Base-by-base conservation (phyloP, 192 early-diverging fungal genomes). In the Podila epigama region DNA sequence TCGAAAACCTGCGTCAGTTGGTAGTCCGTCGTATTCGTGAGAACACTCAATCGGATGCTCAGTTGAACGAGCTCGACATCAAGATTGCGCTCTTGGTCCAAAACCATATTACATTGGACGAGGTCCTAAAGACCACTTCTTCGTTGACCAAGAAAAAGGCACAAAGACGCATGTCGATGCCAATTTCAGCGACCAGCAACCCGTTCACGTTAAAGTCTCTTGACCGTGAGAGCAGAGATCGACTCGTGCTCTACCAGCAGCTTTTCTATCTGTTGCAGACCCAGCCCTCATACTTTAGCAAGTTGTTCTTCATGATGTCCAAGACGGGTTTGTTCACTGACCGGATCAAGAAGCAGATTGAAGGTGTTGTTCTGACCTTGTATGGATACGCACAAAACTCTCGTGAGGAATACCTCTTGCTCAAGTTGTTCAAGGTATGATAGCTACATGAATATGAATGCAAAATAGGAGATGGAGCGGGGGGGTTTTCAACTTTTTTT, bases 251-350 rank as follows among this genome's bases (percentile, higher is more conserved):
- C 10, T 99, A 99, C 82, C 94, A 97, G 80, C 87, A 98, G 63
- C 77, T 99, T 51, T 97, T 99, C 58, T 98, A 99, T 70, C 60
- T 99, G 55, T 85, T 99, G 39, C 98, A 99, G 81, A 99, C 98
- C 5, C 92, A 99, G 79, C 96, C 96, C 4, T 63, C 86, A 25
- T 99, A 99, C 67, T 85, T 99, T 58, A 92, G 96, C 11, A 87
- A 87, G 15, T 81, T 97, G 37, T 86, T 99, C 86, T 95, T 95
- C 36, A 79, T 91, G 36, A 84, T 98, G 44, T 97, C 95, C 86
- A 94, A 96, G 83, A 88, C 79, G 3, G 87, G 92, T 22, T 89
- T 91, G 2, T 80, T 83, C 41, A 67, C 77, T 5, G 81, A 84
- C 16, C 86, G 75, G 55, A 82, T 85, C 13, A 91, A 90, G 48